phyloP scores from a whole-genome alignment of 2,329 filamentous ascomycete species.

The Penicillium frequentans region DNA sequence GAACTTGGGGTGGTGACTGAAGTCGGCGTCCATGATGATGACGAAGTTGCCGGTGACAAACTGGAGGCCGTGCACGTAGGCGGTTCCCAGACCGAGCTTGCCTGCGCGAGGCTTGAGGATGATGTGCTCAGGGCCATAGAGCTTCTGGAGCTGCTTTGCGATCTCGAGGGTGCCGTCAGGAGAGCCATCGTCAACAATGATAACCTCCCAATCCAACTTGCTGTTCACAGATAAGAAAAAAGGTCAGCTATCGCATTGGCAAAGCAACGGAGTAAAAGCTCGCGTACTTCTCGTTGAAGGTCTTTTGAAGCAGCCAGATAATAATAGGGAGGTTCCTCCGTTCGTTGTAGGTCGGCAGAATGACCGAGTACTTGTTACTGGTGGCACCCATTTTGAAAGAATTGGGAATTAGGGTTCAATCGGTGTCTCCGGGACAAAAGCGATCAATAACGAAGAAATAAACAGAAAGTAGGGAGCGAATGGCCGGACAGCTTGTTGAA shows the following conservation, averaged over 20 bases:
- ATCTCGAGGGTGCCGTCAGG: slow-evolving; percentile 93
- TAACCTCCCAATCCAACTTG: slow-evolving; percentile 92
- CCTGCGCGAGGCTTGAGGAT: slow-evolving; percentile 83
- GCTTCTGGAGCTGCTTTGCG: slow-evolving; percentile 84
- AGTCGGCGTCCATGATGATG: slow-evolving; percentile 99
- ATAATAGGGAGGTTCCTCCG: slow-evolving; percentile 95
- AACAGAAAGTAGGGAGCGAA: slow-evolving; percentile 24
- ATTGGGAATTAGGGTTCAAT: slow-evolving; percentile 1
- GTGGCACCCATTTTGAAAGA: slow-evolving; percentile 35
- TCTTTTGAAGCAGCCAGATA: slow-evolving; percentile 88
- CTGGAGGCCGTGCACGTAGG: slow-evolving; percentile 91
- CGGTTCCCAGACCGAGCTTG: slow-evolving; percentile 95
- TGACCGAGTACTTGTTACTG: slow-evolving; percentile 88
- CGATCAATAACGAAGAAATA: slow-evolving; percentile 10
- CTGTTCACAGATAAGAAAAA: slow-evolving; percentile 48
- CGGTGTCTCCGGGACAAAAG: slow-evolving; percentile 9
- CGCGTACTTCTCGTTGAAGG: slow-evolving; percentile 80
- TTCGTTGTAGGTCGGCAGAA: slow-evolving; percentile 98
- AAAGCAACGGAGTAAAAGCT: not conserved
- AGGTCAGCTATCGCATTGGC: not conserved
- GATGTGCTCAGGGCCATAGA: slow-evolving; percentile 74
- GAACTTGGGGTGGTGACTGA: slow-evolving; percentile 98
- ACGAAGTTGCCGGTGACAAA: slow-evolving; percentile 91
- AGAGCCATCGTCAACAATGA: slow-evolving; percentile 97
- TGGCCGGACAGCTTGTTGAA: slow-evolving; percentile 25